A percentile compares a stretch with the other conserved stretches of the same genome.
These are phyloP conservation scores for Aspergillus nanangensis DNA, from an alignment of 495 filamentous ascomycete species.

Conservation along the genomic window DNA sequence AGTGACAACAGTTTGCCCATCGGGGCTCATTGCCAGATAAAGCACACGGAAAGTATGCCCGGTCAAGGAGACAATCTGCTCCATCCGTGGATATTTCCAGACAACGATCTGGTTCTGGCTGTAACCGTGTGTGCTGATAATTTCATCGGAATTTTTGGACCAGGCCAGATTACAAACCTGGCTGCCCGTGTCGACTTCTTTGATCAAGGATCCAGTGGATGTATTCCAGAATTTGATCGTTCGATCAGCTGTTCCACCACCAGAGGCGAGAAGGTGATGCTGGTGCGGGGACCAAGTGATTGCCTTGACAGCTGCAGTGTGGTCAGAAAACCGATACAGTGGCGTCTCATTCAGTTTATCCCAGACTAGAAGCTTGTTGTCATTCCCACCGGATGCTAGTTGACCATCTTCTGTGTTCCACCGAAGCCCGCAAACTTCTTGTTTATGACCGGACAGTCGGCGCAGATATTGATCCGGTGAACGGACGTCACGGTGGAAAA, in stretches of 20 bases:
- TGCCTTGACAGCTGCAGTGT: slow-evolving; percentile 93
- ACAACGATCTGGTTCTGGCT: slow-evolving; percentile 96
- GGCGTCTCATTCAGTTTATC: slow-evolving; percentile 86
- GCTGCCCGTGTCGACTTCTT: slow-evolving; percentile 89
- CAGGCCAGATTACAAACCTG: slow-evolving; percentile 97
- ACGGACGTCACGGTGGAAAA: slow-evolving; percentile 93
- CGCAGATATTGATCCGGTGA: slow-evolving; percentile 86
- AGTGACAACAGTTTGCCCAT: slow-evolving; percentile 89
- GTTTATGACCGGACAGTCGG: slow-evolving; percentile 84
- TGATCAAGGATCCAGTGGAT: slow-evolving; percentile 66
- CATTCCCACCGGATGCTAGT: slow-evolving; percentile 93
- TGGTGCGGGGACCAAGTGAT: slow-evolving; percentile 99
- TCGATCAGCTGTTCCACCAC: slow-evolving; percentile 91
- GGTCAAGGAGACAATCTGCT: slow-evolving; percentile 88
- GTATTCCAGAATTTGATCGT: slow-evolving; percentile 99
- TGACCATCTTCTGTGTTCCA: slow-evolving; percentile 97
- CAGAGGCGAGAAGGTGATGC: slow-evolving; percentile 86
- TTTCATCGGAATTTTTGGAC: slow-evolving; percentile 93
- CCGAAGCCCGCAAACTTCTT: slow-evolving; percentile 95
- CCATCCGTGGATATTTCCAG: slow-evolving; percentile 98
- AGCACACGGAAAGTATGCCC: slow-evolving; percentile 95
- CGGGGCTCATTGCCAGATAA: slow-evolving; percentile 95
- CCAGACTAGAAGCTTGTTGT: slow-evolving; percentile 98
- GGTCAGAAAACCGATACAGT: slow-evolving; percentile 85
- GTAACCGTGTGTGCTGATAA: slow-evolving; percentile 97